Base-by-base conservation (phyloP, 495 filamentous ascomycete species). In the Podospora sp. region DNA sequence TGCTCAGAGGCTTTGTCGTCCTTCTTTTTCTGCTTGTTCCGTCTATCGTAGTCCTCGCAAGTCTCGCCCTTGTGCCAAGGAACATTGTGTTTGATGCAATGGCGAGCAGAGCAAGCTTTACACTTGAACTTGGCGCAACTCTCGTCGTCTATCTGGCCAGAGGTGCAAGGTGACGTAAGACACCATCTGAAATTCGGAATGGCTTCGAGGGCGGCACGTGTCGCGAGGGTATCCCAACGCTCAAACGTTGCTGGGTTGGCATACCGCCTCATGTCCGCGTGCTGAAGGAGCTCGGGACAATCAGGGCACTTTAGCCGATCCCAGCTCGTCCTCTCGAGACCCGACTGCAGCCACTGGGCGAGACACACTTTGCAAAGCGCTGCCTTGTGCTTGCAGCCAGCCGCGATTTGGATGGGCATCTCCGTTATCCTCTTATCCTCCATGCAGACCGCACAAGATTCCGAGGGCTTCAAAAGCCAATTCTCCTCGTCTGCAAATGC, bases 51-150 rank as follows among this genome's bases (percentile, higher is more conserved):
- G 25, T 83, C 73, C 6, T 80, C 78, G 71, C 84, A 86, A 0
- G 81, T 82, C 65, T 80, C 72, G 7, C 79, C 80, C 24, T 72
- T 72, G 58, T 86, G 84, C 82, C 82, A 84, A 2, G 77, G 76
- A 3, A 82, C 69, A 24, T 77, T 73, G 68, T 86, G 83, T 6
- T 65, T 70, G 24, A 81, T 72, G 60, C 83, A 86, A 46, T 79
- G 73, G 9, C 68, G 63, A 33, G 68, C 68, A 7, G 65, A 68
- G 56, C 83, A 85, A 0, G 68, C 76, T 7, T 73, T 29, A 60
- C 81, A 84, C 27, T 76, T 73, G 63, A 81, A 82, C 52, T 72
- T 75, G 0, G 77, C 66, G 65, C 80, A 80, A 0, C 65, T 70
- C 2, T 40, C 52, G 0, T 77, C 76, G 40, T 76, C 61, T 20